Conservation (phyloP, 345 rosid species). For the Populus simonii region DNA sequence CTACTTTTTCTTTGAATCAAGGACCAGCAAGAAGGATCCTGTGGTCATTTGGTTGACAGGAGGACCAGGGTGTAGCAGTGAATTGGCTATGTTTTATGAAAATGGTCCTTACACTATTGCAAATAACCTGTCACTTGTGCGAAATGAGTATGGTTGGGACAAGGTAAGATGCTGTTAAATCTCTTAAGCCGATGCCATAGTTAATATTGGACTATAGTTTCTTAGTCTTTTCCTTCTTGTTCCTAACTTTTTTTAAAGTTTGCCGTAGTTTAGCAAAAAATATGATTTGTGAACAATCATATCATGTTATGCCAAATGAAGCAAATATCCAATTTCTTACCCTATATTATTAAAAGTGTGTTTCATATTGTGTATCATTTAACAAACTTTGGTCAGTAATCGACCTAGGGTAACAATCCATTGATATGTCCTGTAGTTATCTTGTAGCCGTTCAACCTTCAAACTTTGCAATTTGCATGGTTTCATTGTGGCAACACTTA, state of each 20-base stretch:
- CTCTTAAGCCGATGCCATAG: not conserved
- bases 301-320: not conserved
- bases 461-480: not conserved
- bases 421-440: not conserved
- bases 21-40: slow-evolving; percentile 69
- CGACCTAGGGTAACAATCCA: not conserved
- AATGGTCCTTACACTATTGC: slow-evolving; percentile 87
- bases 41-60: slow-evolving; percentile 98
- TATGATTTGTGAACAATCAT: not conserved
- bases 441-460: not conserved
- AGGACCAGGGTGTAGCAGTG: slow-evolving; percentile 99
- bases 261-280: not conserved
- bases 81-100: slow-evolving; percentile 96
- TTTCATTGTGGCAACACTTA: not conserved
- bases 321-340: not conserved
- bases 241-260: not conserved
- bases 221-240: not conserved
- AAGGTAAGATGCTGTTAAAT: slow-evolving; percentile 38
- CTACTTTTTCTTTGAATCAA: slow-evolving; percentile 98
- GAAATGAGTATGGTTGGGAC: slow-evolving; percentile 94
- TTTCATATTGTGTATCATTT: not conserved
- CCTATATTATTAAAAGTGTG: not conserved
- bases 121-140: slow-evolving; percentile 77
- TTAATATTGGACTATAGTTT: not conserved
- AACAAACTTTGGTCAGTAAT: not conserved